Evolutionary conservation across 495 filamentous ascomycete genomes (phyloP).

Genomic region (Paragyromitra xinjiangensis): DNA sequence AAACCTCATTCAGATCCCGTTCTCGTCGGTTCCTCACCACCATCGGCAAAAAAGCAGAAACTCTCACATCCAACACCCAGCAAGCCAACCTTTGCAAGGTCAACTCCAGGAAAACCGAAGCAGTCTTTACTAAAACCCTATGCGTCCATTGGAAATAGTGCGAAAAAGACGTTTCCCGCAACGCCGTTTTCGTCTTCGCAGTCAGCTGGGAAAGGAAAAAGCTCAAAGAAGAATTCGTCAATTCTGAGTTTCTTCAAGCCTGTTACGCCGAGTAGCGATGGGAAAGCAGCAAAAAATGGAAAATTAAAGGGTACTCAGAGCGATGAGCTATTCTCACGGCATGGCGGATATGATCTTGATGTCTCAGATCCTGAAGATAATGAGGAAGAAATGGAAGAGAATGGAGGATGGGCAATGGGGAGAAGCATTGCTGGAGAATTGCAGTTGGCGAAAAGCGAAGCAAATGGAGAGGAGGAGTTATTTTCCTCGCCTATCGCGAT

Average conservation of each 20-base stretch:
- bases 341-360: conserved; percentile 54
- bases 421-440: conserved; percentile 25
- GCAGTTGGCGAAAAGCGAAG: conserved; percentile 12
- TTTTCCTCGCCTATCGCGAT: conserved; percentile 11
- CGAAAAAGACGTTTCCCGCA: conserved; percentile 1
- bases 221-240: conserved; percentile 42
- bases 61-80: conserved; percentile 24
- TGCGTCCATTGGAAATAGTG: not conserved
- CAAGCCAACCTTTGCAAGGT: conserved; percentile 2
- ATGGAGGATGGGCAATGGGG: conserved; percentile 24
- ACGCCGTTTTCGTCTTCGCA: conserved; percentile 27
- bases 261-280: not conserved
- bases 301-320: conserved; percentile 26
- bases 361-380: conserved; percentile 54
- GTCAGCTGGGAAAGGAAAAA: conserved; percentile 23
- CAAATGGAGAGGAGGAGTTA: conserved; percentile 17
- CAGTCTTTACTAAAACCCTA: conserved; percentile 51
- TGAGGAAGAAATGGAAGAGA: conserved; percentile 37
- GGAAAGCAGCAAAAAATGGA: not conserved
- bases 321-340: conserved; percentile 47
- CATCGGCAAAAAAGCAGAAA: conserved; percentile 50
- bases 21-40: conserved; percentile 35
- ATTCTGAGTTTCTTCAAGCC: conserved; percentile 56
- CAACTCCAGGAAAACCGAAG: conserved; percentile 33
- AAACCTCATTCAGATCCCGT: not conserved